Evolutionary conservation across 2,329 filamentous ascomycete genomes (phyloP), one percentile per base, ranked within the genome.

Genomic region (Colletotrichum shisoi): DNA sequence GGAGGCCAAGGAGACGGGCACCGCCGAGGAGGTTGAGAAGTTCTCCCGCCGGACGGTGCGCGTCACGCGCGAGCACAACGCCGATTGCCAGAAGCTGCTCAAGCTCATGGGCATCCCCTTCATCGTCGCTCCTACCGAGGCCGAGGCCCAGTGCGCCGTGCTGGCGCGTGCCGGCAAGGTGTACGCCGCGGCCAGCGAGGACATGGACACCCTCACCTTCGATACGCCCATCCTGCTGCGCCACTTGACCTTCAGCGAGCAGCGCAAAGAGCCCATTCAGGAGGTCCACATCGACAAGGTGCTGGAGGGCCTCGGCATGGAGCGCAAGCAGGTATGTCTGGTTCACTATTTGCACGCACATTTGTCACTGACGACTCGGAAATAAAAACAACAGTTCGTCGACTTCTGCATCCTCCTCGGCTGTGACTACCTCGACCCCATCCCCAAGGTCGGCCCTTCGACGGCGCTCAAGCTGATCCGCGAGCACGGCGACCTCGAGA

Each of bases 181-280:
- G 58, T 99, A 96, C 77, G 95, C 94, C 3, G 95, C 95, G 21
- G 95, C 95, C 3, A 96, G 92, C 71, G 95, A 99, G 80, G 95
- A 99, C 80, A 99, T 99, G 95, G 95, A 99, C 76, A 99, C 95
- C 0, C 82, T 99, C 62, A 98, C 94, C 74, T 99, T 99, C 79
- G 89, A 97, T 74, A 86, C 94, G 58, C 95, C 95, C 0, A 94
- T 99, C 67, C 82, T 99, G 53, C 82, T 99, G 70, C 87, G 95
- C 57, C 94, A 99, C 79, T 85, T 99, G 70, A 99, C 95, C 2
- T 98, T 97, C 78, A 96, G 93, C 76, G 95, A 99, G 82, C 93
- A 97, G 81, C 87, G 94, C 70, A 99, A 99, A 80, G 94, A 98
- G 77, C 95, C 95, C 0, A 97, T 99, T 72, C 94, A 96, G 74